Base-by-base conservation (phyloP, 352 stramenopile genomes). In the Pythium guiyangense region DNA sequence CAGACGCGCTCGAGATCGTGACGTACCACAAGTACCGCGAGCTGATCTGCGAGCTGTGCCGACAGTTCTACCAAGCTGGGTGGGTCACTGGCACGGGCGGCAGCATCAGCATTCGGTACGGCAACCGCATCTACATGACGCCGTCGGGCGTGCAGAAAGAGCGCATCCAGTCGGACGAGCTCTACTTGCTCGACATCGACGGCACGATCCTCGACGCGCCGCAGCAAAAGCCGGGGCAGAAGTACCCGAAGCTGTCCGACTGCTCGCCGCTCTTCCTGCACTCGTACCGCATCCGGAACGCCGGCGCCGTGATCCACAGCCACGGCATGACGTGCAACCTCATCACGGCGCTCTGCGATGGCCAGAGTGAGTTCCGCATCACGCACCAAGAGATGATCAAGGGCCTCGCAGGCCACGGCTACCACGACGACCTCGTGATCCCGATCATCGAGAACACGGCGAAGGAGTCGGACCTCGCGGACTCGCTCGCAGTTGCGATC, bases 321-420 rank as follows among this genome's bases (percentile, higher is more conserved):
- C 89, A 97, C 60, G 80, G 79, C 20, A 73, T 94, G 37, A 78
- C 73, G 46, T 94, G 85, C 71, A 93, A 96, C 62, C 45, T 98
- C 56, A 90, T 92, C 15, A 96, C 94, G 17, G 70, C 96, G 22
- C 71, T 98, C 20, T 96, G 93, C 67, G 89, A 93, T 26, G 77
- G 75, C 44, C 63, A 83, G 62, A 70, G 58, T 31, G 81, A 92
- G 47, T 91, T 98, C 59, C 80, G 83, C 57, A 88, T 98, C 39
- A 97, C 95, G 20, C 92, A 98, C 67, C 84, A 98, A 59, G 96
- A 99, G 75, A 99, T 99, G 96, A 92, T 98, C 62, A 99, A 99
- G 77, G 96, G 96, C 2, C 88, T 98, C 20, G 87, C 86, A 0
- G 85, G 92, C 54, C 86, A 97, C 62, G 86, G 86, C 2, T 98